Conservation (phyloP, 2,329 filamentous ascomycete genomes). For the Daldinia sp. region DNA sequence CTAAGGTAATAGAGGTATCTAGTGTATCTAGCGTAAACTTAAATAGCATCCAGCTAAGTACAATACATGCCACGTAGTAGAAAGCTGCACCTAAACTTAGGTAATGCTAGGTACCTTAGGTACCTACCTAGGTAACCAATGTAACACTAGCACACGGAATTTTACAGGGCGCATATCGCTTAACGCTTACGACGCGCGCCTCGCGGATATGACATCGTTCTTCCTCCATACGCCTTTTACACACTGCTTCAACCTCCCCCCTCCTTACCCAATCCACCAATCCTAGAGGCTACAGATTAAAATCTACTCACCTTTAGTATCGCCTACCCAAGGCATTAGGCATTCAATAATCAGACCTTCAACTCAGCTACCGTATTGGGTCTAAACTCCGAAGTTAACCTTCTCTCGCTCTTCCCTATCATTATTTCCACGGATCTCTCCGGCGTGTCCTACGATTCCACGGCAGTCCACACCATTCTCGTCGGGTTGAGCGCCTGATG, state of each 20-base stretch:
- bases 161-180: slow-evolving; percentile 39
- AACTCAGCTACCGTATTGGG: slow-evolving; percentile 23
- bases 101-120: slow-evolving; percentile 7
- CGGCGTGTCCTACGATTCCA: slow-evolving; percentile 3
- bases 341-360: not conserved
- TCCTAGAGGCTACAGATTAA: slow-evolving; percentile 6
- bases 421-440: not conserved
- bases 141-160: slow-evolving; percentile 16
- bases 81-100: slow-evolving; percentile 12
- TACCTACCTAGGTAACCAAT: slow-evolving; percentile 5
- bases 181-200: slow-evolving; percentile 34
- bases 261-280: slow-evolving; percentile 4
- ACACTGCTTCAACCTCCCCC: slow-evolving; percentile 6
- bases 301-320: not conserved
- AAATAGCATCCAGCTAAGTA: too few relatives aligned
- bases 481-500: not conserved
- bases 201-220: slow-evolving; percentile 29
- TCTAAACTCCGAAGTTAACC: slow-evolving; percentile 16
- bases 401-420: slow-evolving; percentile 11
- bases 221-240: slow-evolving; percentile 14
- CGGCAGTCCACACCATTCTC: slow-evolving; percentile 2
- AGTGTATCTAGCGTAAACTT: too few relatives aligned
- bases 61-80: too few relatives aligned
- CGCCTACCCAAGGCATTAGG: not conserved
- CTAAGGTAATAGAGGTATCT: not conserved